Evolutionary conservation across 2,329 filamentous ascomycete species (phyloP).

Genomic region (Aspergillus caelatus): DNA sequence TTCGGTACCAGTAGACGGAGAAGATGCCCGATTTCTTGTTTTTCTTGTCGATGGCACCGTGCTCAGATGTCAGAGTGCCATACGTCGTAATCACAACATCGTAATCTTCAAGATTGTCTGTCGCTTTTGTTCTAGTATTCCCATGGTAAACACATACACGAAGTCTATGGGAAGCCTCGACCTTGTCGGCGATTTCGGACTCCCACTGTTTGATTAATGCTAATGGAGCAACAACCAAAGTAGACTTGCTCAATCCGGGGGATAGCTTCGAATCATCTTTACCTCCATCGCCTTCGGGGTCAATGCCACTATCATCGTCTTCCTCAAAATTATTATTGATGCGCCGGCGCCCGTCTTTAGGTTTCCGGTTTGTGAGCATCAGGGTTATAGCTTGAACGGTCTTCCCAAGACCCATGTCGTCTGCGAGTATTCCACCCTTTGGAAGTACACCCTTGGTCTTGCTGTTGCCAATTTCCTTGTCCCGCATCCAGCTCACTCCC

Average conservation of each 20-base stretch:
- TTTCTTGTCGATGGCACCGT: conserved; percentile 67
- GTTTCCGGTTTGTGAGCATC: conserved; percentile 79
- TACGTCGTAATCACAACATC: conserved; percentile 98
- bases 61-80: conserved; percentile 90
- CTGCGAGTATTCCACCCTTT: conserved; percentile 91
- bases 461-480: conserved; percentile 82
- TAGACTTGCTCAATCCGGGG: conserved; percentile 71
- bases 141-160: conserved; percentile 91
- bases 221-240: conserved; percentile 87
- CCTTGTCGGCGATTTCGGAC: conserved; percentile 82
- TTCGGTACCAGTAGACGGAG: conserved; percentile 89
- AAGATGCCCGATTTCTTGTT: conserved; percentile 79
- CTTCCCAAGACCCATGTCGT: conserved; percentile 95
- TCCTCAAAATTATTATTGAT: conserved; percentile 52
- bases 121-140: conserved; percentile 76
- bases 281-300: conserved; percentile 41
- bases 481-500: conserved; percentile 92
- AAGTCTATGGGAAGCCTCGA: conserved; percentile 69
- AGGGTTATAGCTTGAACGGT: conserved; percentile 91
- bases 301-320: conserved; percentile 44
- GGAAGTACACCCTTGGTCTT: conserved; percentile 79
- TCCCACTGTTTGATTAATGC: conserved; percentile 98
- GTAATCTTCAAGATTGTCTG: conserved; percentile 75
- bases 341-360: conserved; percentile 48
- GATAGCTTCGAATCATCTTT: conserved; percentile 66